These are phyloP conservation scores for Citrus sp. DNA, from an alignment of 345 rosid species.

Conservation along the genomic window DNA sequence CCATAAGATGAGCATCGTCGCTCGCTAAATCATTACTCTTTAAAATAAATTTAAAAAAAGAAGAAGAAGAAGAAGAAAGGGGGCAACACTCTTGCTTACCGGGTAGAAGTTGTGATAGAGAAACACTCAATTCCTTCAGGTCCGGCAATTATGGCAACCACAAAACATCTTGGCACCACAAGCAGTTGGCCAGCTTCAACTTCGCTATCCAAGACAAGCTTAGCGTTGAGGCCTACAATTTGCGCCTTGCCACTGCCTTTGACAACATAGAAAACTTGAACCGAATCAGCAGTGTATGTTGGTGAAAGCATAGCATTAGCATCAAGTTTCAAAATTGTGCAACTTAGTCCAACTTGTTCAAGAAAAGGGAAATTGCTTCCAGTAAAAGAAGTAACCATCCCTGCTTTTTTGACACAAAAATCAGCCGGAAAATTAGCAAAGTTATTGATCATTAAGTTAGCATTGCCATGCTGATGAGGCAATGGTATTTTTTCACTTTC, in stretches of 20 bases:
- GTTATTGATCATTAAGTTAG: constrained; percentile 9
- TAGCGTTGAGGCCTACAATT: constrained; percentile 25
- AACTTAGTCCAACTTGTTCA: constrained; percentile 24
- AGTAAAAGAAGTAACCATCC: constrained; percentile 11
- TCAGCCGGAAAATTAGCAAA: constrained; percentile 8
- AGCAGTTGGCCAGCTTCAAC: constrained; percentile 26
- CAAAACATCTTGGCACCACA: constrained; percentile 29
- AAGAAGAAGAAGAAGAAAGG: no score
- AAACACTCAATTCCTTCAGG: neutral
- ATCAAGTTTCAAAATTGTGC: constrained; percentile 7
- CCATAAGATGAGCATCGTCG: rapidly evolving
- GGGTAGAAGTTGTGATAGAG: neutral
- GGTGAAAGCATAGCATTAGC: constrained; percentile 28
- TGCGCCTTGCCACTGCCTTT: constrained; percentile 27
- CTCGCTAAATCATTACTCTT: no score
- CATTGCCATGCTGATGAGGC: neutral
- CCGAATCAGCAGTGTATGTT: neutral
- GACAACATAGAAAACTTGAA: constrained; percentile 8
- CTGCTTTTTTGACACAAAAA: constrained; percentile 9
- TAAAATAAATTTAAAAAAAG: no score
- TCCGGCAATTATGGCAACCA: neutral
- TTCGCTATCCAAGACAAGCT: constrained; percentile 14
- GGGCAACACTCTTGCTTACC: neutral
- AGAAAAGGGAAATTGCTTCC: constrained; percentile 12
- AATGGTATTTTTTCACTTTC: constrained; percentile 7